phyloP scores from a whole-genome alignment of 805 yeast genomes.

The Monosporozyma aquatica region DNA sequence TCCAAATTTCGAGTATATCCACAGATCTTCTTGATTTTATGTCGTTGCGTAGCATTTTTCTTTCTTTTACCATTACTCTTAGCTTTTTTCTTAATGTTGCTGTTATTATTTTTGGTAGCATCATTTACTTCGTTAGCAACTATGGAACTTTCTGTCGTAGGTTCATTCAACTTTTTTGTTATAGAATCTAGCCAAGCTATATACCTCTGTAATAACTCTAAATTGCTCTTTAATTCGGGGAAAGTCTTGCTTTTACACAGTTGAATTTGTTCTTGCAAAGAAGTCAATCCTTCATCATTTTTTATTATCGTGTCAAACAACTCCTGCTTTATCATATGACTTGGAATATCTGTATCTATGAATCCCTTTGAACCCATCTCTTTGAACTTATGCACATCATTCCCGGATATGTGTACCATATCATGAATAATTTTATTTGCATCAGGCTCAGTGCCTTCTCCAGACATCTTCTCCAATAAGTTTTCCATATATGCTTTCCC shows the following conservation, averaged over 20 bases:
- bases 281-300: constrained; percentile 13
- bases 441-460: constrained; percentile 5
- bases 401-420: constrained; percentile 8
- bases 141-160: neutral
- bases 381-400: constrained; percentile 11
- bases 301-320: constrained; percentile 13
- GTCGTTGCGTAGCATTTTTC: constrained; percentile 12
- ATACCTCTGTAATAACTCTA: constrained; percentile 14
- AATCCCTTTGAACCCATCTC: constrained; percentile 16
- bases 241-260: constrained; percentile 11
- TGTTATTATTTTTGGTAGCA: neutral
- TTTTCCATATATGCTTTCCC: constrained; percentile 35
- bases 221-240: constrained; percentile 9
- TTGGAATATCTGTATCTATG: constrained; percentile 12
- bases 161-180: constrained; percentile 6
- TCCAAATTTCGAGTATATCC: constrained; percentile 18
- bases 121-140: neutral
- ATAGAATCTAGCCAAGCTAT: constrained; percentile 28
- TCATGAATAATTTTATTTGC: constrained; percentile 8
- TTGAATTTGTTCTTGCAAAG: constrained; percentile 9
- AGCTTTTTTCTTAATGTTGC: constrained; percentile 1
- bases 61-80: constrained; percentile 3
- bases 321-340: constrained; percentile 9
- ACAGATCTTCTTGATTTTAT: constrained; percentile 19
- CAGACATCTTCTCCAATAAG: constrained; percentile 4